Evolutionary conservation across 257 asterid species (phyloP).

Genomic region (Solanum clarkiae): DNA sequence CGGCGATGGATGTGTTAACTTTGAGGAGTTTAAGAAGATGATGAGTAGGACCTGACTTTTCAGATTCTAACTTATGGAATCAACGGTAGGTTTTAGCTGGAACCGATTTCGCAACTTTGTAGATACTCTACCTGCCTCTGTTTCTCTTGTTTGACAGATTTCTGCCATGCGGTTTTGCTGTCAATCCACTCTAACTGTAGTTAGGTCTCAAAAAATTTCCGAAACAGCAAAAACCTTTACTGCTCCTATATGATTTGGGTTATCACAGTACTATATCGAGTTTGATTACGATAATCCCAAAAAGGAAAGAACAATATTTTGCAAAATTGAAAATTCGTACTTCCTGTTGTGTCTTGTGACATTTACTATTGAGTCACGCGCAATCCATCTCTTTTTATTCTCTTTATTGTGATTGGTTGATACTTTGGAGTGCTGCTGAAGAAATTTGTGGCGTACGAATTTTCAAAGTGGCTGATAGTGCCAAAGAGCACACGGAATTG

Average conservation of each 20-base stretch:
- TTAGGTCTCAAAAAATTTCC: background rate
- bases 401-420: background rate
- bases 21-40: slow-evolving; percentile 87
- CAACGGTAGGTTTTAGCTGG: slow-evolving; percentile 1
- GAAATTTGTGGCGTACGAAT: background rate
- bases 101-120: background rate
- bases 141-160: background rate
- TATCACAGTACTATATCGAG: background rate
- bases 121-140: background rate
- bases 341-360: background rate
- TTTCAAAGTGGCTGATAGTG: background rate
- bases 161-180: background rate
- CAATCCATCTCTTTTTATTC: background rate
- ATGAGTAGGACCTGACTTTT: slow-evolving; percentile 28
- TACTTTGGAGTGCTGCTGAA: background rate
- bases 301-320: background rate
- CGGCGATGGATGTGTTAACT: slow-evolving; percentile 85
- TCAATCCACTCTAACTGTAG: background rate
- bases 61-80: background rate
- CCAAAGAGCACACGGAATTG: background rate
- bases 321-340: background rate
- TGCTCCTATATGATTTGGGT: background rate
- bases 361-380: background rate
- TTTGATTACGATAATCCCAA: background rate
- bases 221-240: background rate